Evolutionary conservation across 1,284 basidiomycete species (phyloP), one percentile per base, ranked within the genome.

Genomic region (Gyrodon tennesseensis): DNA sequence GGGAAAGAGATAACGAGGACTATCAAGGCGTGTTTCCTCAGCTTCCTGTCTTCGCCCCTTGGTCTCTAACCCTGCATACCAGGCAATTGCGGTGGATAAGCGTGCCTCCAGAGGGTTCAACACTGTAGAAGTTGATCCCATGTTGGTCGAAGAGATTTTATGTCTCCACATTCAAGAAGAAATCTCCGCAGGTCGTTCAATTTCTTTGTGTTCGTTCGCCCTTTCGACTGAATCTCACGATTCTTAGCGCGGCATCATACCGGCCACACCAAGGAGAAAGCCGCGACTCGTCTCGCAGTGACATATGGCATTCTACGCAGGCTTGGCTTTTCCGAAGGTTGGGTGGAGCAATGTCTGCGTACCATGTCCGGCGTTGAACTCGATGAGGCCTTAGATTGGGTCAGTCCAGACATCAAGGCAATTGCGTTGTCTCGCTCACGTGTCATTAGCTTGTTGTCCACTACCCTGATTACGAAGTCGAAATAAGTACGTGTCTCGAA

Each of bases 321-420:
- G 60, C 81, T 96, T n/a, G 94, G 93, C 2, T 96, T 96, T 76
- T 78, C 84, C 0, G 86, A 92, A 68, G 82, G 81, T 13, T 82
- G 87, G 64, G 87, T 94, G 15, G 82, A 86, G 60, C 82, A 88
- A 66, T 95, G 93, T 69, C 77, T 97, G 21, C 78, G 77, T 60
- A 77, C 79, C 27, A 87, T 90, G 41, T 77, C 82, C 41, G 86
- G 87, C 2, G 80, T 92, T 25, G 92, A 95, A 12, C 81, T 97
- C 49, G 94, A 98, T 27, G 92, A 96, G 62, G 94, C 92, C n/a
- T 83, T 93, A 62, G 91, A 94, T 72, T 97, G 94, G 94, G 94
- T 96, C 71, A 66, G 87, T 74, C 39, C 31, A 52, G 29, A 41
- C 34, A 41, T 52, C 40, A 31, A 2, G 19, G 18, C 27, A 21